Conservation (phyloP, 768 basidiomycete species). For the Mycena sanguinolenta region DNA sequence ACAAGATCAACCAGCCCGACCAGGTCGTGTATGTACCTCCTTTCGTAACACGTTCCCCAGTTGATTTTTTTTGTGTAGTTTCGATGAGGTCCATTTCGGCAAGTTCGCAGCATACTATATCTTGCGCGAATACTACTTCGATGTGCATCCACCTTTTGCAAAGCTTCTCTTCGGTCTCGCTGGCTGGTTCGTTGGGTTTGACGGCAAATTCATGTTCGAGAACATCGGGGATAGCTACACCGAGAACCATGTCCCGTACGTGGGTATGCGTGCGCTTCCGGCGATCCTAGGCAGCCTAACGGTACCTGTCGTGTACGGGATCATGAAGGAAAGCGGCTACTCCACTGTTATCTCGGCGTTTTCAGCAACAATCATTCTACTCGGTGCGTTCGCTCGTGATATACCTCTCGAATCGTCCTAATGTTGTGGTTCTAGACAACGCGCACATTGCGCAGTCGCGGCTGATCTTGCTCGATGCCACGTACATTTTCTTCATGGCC, state of each 20-base stretch:
- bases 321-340: slow-evolving; percentile 99
- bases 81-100: slow-evolving; percentile 98
- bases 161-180: slow-evolving; percentile 95
- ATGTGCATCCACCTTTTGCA: slow-evolving; percentile 97
- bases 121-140: slow-evolving; percentile 95
- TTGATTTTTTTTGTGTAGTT: slow-evolving; percentile 60
- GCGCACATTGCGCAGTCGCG: slow-evolving; percentile 97
- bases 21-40: slow-evolving; percentile 80
- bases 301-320: slow-evolving; percentile 90
- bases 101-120: slow-evolving; percentile 98
- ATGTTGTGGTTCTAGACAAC: slow-evolving; percentile 72
- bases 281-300: slow-evolving; percentile 94
- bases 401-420: neutral
- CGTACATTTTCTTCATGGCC: slow-evolving; percentile 95
- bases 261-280: slow-evolving; percentile 93
- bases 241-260: slow-evolving; percentile 88
- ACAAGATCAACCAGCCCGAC: slow-evolving; percentile 94
- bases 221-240: slow-evolving; percentile 96
- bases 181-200: slow-evolving; percentile 97
- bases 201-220: slow-evolving; percentile 94
- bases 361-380: slow-evolving; percentile 86
- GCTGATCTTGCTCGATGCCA: slow-evolving; percentile 94
- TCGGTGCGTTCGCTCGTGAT: slow-evolving; percentile 72
- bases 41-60: slow-evolving; percentile 5
- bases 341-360: slow-evolving; percentile 92